Conservation (phyloP, 805 yeast genomes). For the Zygosaccharomyces bisporus region DNA sequence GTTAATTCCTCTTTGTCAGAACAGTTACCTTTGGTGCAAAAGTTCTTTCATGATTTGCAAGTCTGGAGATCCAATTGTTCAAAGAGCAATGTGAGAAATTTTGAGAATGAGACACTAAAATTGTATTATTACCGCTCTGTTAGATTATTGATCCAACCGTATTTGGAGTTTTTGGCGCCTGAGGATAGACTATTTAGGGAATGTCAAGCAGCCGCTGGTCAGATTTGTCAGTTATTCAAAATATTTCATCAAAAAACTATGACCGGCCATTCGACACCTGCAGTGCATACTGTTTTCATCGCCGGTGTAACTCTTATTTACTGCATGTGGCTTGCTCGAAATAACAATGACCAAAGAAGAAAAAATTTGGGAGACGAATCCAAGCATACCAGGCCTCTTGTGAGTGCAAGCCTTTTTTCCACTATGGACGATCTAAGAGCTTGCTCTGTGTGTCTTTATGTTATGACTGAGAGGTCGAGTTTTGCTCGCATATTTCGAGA, state of each 20-base stretch:
- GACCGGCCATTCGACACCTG: conserved; percentile 60
- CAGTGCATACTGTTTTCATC: conserved; percentile 62
- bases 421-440: conserved; percentile 62
- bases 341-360: conserved; percentile 55
- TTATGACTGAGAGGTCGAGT: conserved; percentile 62
- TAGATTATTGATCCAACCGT: conserved; percentile 59
- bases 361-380: conserved; percentile 53
- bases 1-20: conserved; percentile 25
- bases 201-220: conserved; percentile 71
- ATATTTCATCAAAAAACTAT: conserved; percentile 61
- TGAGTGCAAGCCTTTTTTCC: conserved; percentile 49
- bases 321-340: conserved; percentile 63
- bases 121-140: conserved; percentile 59
- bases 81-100: conserved; percentile 38
- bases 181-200: conserved; percentile 57
- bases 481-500: conserved; percentile 61
- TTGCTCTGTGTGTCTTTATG: conserved; percentile 60
- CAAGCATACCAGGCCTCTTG: conserved; percentile 57
- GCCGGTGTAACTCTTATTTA: conserved; percentile 67
- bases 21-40: conserved; percentile 50
- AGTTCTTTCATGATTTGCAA: conserved; percentile 51
- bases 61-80: conserved; percentile 55
- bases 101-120: conserved; percentile 57
- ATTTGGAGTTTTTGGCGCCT: conserved; percentile 57
- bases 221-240: conserved; percentile 59